Evolutionary conservation across 192 early-diverging fungal species (phyloP).

Genomic region (Radiomyces spectabilis): DNA sequence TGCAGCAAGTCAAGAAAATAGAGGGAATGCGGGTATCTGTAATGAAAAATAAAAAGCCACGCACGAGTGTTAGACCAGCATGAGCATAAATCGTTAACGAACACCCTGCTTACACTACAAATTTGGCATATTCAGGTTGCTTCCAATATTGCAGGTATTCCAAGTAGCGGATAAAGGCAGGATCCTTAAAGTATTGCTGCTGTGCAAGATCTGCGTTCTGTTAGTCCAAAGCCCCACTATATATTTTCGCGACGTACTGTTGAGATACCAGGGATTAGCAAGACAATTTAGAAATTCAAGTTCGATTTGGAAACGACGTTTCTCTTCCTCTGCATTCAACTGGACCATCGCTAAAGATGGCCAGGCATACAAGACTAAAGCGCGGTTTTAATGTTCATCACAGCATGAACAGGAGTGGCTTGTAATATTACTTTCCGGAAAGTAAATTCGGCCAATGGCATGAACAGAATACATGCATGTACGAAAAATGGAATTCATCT

Average conservation of each 20-base stretch:
- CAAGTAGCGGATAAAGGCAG: constrained; percentile 82
- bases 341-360: background rate
- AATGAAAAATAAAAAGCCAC: background rate
- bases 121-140: constrained; percentile 84
- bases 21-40: constrained; percentile 83
- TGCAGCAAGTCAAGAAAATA: constrained; percentile 84
- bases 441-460: too few relatives aligned
- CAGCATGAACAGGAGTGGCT: too few relatives aligned
- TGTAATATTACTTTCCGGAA: too few relatives aligned
- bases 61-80: background rate
- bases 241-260: constrained; percentile 42
- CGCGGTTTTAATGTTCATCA: too few relatives aligned
- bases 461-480: too few relatives aligned
- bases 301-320: constrained; percentile 75
- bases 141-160: constrained; percentile 90
- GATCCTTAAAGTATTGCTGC: constrained; percentile 76
- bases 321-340: constrained; percentile 15
- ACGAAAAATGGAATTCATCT: too few relatives aligned
- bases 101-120: constrained; percentile 58
- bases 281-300: constrained; percentile 95
- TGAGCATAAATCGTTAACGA: background rate
- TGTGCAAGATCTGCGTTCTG: constrained; percentile 66
- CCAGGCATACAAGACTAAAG: too few relatives aligned
- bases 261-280: constrained; percentile 90
- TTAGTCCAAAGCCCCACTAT: background rate